These are phyloP conservation scores for Pancytospora philotis DNA, from an alignment of 371 early-diverging fungal genomes.

Conservation along the genomic window DNA sequence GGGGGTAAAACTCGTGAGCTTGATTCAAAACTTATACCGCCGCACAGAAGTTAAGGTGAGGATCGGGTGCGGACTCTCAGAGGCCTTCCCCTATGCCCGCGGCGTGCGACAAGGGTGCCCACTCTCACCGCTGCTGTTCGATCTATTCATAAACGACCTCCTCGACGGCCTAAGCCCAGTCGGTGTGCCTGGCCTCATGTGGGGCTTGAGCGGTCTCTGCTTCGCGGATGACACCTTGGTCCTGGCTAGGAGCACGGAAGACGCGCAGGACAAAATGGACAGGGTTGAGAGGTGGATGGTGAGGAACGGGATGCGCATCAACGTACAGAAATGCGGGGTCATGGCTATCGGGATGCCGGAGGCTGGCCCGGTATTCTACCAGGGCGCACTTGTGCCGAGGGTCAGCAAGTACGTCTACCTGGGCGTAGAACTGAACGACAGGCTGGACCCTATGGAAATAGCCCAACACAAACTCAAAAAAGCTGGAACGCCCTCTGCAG, in stretches of 20 bases:
- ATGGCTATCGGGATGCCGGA: conserved; percentile 2
- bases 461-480: neutral
- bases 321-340: conserved; percentile 27
- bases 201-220: conserved; percentile 16
- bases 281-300: conserved; percentile 7
- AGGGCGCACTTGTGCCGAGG: neutral
- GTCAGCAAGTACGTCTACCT: neutral
- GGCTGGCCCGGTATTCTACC: neutral
- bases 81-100: neutral
- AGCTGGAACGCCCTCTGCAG: too few relatives aligned
- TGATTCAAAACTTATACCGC: conserved; percentile 18
- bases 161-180: conserved; percentile 13
- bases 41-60: conserved; percentile 11
- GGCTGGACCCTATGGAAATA: neutral
- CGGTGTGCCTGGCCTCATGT: neutral
- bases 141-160: conserved; percentile 31
- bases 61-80: neutral
- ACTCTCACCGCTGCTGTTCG: conserved; percentile 21
- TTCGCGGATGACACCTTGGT: conserved; percentile 37
- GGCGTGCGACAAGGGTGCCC: conserved; percentile 42
- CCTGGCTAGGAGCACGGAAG: conserved; percentile 13
- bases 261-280: neutral
- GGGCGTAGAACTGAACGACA: neutral
- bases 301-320: conserved; percentile 16
- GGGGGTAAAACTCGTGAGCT: neutral